These are phyloP conservation scores for Aureobasidium mangrovei DNA, from an alignment of 2,329 filamentous ascomycete species.

Conservation along the genomic window DNA sequence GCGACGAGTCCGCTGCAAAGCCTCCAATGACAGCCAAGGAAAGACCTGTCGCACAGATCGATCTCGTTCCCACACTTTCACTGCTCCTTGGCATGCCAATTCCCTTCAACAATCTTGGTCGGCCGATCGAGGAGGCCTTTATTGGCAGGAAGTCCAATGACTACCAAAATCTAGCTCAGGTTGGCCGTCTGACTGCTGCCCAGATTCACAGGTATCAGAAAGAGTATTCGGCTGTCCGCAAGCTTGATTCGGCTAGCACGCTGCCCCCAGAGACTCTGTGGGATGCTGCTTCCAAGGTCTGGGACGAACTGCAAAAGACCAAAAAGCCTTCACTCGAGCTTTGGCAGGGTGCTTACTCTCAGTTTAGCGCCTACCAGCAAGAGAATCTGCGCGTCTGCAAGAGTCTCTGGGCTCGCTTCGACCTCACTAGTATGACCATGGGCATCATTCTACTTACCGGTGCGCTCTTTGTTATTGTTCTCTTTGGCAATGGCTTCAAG, in stretches of 20 bases:
- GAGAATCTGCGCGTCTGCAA: constrained; percentile 74
- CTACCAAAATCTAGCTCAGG: constrained; percentile 68
- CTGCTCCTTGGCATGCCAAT: constrained; percentile 85
- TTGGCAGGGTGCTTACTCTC: constrained; percentile 40
- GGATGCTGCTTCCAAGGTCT: constrained; percentile 48
- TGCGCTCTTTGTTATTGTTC: constrained; percentile 58
- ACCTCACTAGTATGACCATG: constrained; percentile 73
- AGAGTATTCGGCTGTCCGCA: constrained; percentile 67
- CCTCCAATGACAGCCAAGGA: constrained; percentile 65
- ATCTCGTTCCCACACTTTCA: constrained; percentile 85
- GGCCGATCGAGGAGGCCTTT: constrained; percentile 91
- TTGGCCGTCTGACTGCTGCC: constrained; percentile 67
- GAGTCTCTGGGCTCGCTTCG: constrained; percentile 83
- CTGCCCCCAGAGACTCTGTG: constrained; percentile 51
- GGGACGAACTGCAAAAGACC: constrained; percentile 38
- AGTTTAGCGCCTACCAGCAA: constrained; percentile 65
- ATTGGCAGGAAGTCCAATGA: constrained; percentile 57
- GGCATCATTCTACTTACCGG: constrained; percentile 64
- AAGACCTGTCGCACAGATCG: constrained; percentile 73
- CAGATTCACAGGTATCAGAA: constrained; percentile 85
- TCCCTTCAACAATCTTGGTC: constrained; percentile 90
- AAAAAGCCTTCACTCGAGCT: constrained; percentile 30
- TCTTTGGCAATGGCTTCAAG: constrained; percentile 58
- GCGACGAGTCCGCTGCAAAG: constrained; percentile 48
- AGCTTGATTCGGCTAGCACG: constrained; percentile 53